These are phyloP conservation scores for Helotiales sp. DNA, from an alignment of 2,329 filamentous ascomycete genomes.

Conservation along the genomic window DNA sequence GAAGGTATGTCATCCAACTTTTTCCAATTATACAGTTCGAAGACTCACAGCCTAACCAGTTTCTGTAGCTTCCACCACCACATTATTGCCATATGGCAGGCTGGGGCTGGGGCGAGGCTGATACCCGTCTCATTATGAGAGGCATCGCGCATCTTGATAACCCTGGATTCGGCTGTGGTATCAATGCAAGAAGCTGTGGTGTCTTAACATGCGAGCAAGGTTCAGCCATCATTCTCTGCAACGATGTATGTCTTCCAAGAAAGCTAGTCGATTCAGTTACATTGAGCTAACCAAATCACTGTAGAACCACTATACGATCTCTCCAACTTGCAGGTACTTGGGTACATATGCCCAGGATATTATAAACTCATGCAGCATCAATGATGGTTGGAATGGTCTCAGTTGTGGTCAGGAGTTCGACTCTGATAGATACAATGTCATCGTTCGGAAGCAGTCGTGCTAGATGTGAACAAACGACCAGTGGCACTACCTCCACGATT, in stretches of 20 bases:
- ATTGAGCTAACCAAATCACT: neutral
- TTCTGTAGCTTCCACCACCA: neutral
- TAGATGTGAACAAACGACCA: too few relatives aligned
- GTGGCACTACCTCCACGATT: neutral
- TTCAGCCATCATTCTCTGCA: neutral
- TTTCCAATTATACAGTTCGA: neutral
- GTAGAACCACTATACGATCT: neutral
- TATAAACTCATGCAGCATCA: neutral
- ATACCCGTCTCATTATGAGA: neutral
- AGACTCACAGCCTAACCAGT: neutral
- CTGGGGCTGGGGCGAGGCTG: neutral
- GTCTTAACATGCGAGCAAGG: neutral
- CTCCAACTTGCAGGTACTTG: neutral
- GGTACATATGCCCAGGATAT: neutral
- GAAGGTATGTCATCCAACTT: neutral
- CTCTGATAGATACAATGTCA: neutral
- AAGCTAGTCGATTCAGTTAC: neutral
- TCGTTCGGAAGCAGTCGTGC: neutral
- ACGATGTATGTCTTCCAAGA: neutral
- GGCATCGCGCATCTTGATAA: neutral
- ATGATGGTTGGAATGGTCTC: neutral
- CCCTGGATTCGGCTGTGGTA: neutral
- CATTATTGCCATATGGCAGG: neutral
- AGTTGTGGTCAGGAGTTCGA: neutral
- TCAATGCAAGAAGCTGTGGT: neutral